Evolutionary conservation across 192 early-diverging fungal species (phyloP).

Genomic region (Dimargaris verticillata): DNA sequence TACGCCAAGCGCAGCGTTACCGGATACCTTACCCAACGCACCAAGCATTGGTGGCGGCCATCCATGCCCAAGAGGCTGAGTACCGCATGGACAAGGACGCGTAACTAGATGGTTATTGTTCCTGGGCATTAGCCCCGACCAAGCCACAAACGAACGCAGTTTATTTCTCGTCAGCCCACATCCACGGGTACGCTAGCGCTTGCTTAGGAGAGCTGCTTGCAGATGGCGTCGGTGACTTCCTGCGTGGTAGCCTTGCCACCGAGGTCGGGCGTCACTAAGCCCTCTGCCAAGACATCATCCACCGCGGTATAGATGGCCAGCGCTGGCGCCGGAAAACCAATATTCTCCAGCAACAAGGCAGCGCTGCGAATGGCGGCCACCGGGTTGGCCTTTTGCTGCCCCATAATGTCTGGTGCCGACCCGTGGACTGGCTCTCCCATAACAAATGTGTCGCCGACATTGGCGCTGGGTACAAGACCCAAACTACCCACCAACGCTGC

Average conservation of each 20-base stretch:
- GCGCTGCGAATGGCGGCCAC: slow-evolving; percentile 89
- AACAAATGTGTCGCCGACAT: slow-evolving; percentile 90
- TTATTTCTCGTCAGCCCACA: too few relatives aligned
- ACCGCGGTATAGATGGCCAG: slow-evolving; percentile 68
- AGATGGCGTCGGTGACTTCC: slow-evolving; percentile 68
- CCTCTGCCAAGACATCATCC: slow-evolving; percentile 54
- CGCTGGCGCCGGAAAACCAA: slow-evolving; percentile 58
- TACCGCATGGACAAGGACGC: too few relatives aligned
- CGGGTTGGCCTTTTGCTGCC: slow-evolving; percentile 92
- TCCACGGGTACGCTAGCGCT: too few relatives aligned
- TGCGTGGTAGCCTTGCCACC: slow-evolving; percentile 73
- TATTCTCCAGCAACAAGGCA: slow-evolving; percentile 76
- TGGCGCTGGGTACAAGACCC: slow-evolving; percentile 89
- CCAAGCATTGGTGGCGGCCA: neutral
- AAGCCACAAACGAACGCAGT: too few relatives aligned
- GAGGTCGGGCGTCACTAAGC: slow-evolving; percentile 68
- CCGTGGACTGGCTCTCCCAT: slow-evolving; percentile 94
- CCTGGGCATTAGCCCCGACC: too few relatives aligned
- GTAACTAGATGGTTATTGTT: neutral
- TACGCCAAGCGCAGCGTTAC: slow-evolving; percentile 25
- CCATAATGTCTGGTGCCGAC: slow-evolving; percentile 95
- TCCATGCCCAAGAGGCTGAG: too few relatives aligned
- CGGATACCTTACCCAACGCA: slow-evolving; percentile 17
- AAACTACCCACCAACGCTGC: slow-evolving; percentile 90
- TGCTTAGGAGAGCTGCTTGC: slow-evolving; percentile 34